Evolutionary conservation across 208 protist species (phyloP), one percentile per base, ranked within the genome.

Genomic region (Leishmania lainsoni): DNA sequence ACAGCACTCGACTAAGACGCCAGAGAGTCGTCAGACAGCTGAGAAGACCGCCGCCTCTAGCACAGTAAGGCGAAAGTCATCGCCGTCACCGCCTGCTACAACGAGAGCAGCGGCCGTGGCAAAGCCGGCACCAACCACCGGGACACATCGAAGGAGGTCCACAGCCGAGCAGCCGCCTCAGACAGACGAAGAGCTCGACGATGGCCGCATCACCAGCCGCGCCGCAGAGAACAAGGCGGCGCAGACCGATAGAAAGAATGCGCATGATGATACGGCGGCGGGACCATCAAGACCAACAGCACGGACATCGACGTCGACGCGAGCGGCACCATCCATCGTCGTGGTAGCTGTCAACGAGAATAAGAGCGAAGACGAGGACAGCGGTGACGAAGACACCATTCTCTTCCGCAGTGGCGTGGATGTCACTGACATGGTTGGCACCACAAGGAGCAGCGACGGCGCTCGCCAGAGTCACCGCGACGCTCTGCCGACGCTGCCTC

Each of bases 371-470:
- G 51, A 56, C 1, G 72, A 42, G 2, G 52, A 17, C 32, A 29
- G 2, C 20, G 72, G 65, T 56, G 54, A n/a, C 32, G 72, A 76
- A 10, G 45, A 77, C 20, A 52, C 51, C 0, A 4, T 77, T 20
- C 56, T 77, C 35, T 77, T 77, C 35, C 20, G 56, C 14, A 77
- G 74, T 32, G 74, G 35, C 5, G 74, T 49, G 17, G 52, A 42
- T 8, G 16, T 75, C 26, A 26, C 20, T 12, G 69, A 54, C 32
- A 16, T 17, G 26, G 32, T 20, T 8, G 32, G 49, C 22, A 22
- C 66, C 66, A n/a, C 66, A 49, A 45, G 66, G 16, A 49, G 66
- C 39, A 14, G 22, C 66, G 66, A 49, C 39, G 39, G 39, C 66
- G 39, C 66, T 49, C 39, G 39, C 3, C 63, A 69, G 16, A 35